Percentiles rank a stretch among this genome's conserved stretches.
Conservation (phyloP, 1,139 yeast genomes). For the Blastobotrys ciferrii region DNA sequence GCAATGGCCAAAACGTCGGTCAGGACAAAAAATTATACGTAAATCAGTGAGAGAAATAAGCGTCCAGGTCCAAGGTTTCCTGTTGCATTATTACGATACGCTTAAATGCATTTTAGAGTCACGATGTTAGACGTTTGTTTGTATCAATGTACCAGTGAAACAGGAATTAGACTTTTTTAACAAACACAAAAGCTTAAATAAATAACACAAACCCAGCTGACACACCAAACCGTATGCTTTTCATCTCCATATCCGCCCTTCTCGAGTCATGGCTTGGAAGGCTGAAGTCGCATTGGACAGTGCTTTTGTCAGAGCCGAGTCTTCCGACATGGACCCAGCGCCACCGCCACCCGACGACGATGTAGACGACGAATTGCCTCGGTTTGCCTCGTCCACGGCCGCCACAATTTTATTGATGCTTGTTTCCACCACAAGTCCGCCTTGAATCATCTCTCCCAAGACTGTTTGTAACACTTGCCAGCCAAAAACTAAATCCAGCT, state of each 20-base stretch:
- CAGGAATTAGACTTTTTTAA: not conserved
- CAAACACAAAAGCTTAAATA: not conserved
- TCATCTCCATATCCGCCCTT: slow-evolving; percentile 45
- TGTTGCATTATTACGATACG: not conserved
- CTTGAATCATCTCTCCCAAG: slow-evolving; percentile 81
- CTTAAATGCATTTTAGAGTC: not conserved
- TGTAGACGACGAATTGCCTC: slow-evolving; percentile 45
- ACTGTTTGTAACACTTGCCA: slow-evolving; percentile 97
- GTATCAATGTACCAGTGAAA: slow-evolving; percentile 4
- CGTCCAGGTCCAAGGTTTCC: not conserved
- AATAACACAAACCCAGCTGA: not conserved
- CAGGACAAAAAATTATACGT: not conserved
- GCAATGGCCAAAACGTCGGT: slow-evolving; percentile 4
- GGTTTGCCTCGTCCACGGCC: slow-evolving; percentile 44
- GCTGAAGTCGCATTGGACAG: slow-evolving; percentile 42
- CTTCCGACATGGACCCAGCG: slow-evolving; percentile 15
- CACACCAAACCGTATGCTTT: not conserved
- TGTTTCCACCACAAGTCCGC: slow-evolving; percentile 98
- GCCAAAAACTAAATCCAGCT: slow-evolving; percentile 89
- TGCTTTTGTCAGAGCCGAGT: slow-evolving; percentile 31
- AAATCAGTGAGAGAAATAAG: not conserved
- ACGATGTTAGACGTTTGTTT: not conserved
- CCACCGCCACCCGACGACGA: slow-evolving; percentile 23
- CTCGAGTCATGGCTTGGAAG: slow-evolving; percentile 47
- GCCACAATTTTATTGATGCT: slow-evolving; percentile 83